Base-by-base conservation (phyloP, 1,284 basidiomycete species). In the Thecaphora frezii region DNA sequence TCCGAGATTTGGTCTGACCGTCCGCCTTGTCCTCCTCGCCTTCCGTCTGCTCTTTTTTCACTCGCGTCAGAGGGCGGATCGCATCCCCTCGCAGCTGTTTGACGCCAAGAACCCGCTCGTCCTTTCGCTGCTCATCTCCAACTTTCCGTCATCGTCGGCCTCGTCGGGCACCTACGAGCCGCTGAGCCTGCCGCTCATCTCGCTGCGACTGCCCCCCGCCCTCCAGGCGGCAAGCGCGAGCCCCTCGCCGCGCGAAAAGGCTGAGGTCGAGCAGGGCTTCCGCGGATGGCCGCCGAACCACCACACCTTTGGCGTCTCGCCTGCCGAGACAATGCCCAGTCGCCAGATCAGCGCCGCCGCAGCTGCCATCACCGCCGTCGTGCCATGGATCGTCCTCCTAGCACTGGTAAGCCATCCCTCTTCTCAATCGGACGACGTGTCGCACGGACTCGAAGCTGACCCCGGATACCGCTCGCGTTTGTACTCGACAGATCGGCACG, bases 251-350 rank as follows among this genome's bases (percentile, higher is more conserved):
- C 51, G 59, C 16, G 45, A 66, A 14, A 63, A 55, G 42, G 57
- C 56, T 1, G 57, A 66, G 46, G 48, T 42, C 24, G 62, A 69
- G 50, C 55, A 71, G 24, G 62, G 57, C 39, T 60, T 62, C 50
- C 58, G 48, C 30, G 62, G 58, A 28, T 49, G 60, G 16, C 44
- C 54, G 33, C 66, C 69, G 38, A 66, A 66, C 51, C 48, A 52
- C 38, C 71, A 74, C 55, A 74, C 71, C 2, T 74, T 74, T 25
- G 54, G 51, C 43, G 41, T 58, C 21, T 58, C 69, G 3, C 66
- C 71, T 0, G 58, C 60, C 44, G 71, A 74, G 33, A 66, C 58
- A 23, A 74, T 74, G 72, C 72, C 72, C 16, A 54, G 57, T 46
- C 62, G 54, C 51, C 58, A 58, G 44, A 40, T 72, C 44, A 63